These are phyloP conservation scores for Kokia cookei DNA, from an alignment of 441 rosid species.

Conservation along the genomic window DNA sequence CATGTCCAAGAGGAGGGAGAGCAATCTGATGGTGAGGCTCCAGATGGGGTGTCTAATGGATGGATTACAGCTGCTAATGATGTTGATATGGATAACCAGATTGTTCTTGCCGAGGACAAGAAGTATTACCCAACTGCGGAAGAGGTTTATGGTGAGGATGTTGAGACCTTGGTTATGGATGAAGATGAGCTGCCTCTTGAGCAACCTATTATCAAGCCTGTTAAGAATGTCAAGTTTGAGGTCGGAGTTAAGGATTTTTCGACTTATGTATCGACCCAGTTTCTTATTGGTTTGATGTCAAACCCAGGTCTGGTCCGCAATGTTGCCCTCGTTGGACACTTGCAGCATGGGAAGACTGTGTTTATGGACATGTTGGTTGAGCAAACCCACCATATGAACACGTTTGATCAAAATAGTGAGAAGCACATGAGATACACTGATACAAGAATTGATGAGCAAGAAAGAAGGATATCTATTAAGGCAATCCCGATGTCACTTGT, in stretches of 20 bases:
- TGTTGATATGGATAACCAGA: constrained; percentile 83
- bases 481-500: constrained; percentile 93
- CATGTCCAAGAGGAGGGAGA: constrained; percentile 39
- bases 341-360: constrained; percentile 87
- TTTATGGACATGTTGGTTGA: constrained; percentile 97
- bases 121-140: constrained; percentile 95
- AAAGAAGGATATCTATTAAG: constrained; percentile 88
- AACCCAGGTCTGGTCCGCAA: constrained; percentile 80
- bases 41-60: constrained; percentile 46
- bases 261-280: constrained; percentile 84
- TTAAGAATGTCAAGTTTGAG: constrained; percentile 70
- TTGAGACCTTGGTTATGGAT: constrained; percentile 91
- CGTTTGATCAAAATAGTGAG: constrained; percentile 76
- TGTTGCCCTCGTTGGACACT: constrained; percentile 91
- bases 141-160: constrained; percentile 93
- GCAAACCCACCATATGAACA: constrained; percentile 75
- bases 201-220: constrained; percentile 80
- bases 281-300: constrained; percentile 90
- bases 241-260: constrained; percentile 88
- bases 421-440: constrained; percentile 90
- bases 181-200: constrained; percentile 93
- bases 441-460: constrained; percentile 92
- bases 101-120: constrained; percentile 93
- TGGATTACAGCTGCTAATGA: constrained; percentile 74
- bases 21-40: constrained; percentile 59